phyloP scores from a whole-genome alignment of 73 alveolate genomes.

The Diophrys appendiculata region DNA sequence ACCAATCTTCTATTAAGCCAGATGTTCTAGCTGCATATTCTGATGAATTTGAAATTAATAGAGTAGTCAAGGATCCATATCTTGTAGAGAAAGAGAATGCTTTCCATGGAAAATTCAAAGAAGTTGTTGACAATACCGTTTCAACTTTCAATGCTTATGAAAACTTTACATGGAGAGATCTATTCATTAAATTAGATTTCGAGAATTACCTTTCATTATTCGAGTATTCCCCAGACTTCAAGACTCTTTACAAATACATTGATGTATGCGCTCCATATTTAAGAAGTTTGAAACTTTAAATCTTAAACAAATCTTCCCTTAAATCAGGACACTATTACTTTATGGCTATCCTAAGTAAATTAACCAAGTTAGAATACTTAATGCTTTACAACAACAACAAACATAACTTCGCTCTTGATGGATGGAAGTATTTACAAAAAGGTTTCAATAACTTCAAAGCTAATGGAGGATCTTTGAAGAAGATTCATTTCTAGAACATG shows the following conservation, averaged over 20 bases:
- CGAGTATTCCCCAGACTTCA: slow-evolving; percentile 81
- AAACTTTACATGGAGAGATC: slow-evolving; percentile 86
- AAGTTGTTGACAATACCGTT: not conserved
- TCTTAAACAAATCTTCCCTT: not conserved
- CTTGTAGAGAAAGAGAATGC: slow-evolving; percentile 2
- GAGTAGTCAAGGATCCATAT: slow-evolving; percentile 3
- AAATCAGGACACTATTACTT: slow-evolving; percentile 58
- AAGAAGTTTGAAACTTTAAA: slow-evolving; percentile 1
- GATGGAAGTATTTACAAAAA: slow-evolving; percentile 48
- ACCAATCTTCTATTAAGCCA: not conserved
- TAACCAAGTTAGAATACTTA: slow-evolving; percentile 27
- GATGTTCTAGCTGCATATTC: not conserved
- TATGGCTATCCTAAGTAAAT: slow-evolving; percentile 39
- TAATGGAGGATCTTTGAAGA: slow-evolving; percentile 43
- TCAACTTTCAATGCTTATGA: slow-evolving; percentile 36
- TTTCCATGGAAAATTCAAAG: not conserved
- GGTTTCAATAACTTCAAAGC: slow-evolving; percentile 54
- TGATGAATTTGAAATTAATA: not conserved
- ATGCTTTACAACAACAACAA: slow-evolving; percentile 35
- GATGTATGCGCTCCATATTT: slow-evolving; percentile 58
- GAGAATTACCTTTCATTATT: slow-evolving; percentile 76
- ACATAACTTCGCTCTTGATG: slow-evolving; percentile 37
- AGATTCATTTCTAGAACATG: slow-evolving; percentile 34
- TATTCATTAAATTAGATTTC: slow-evolving; percentile 86
- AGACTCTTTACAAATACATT: slow-evolving; percentile 68